A percentile compares a stretch with the other conserved stretches of the same genome.
Evolutionary conservation across 176 grass and related monocot genomes (phyloP).

Genomic region (Eleusine coracana): DNA sequence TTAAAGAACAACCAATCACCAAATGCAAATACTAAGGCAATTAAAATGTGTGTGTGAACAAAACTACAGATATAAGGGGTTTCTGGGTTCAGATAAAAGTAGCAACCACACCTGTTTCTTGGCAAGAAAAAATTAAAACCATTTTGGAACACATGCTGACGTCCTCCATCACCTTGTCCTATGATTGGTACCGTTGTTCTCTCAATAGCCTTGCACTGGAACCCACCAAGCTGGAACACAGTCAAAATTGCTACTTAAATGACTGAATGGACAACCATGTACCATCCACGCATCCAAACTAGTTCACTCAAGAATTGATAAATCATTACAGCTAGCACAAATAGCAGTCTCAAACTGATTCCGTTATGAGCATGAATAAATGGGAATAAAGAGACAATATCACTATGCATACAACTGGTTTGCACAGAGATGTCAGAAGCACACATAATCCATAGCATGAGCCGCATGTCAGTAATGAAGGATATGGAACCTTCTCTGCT

Average conservation of each 20-base stretch:
- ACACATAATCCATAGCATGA: constrained; percentile 1
- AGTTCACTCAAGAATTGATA: not conserved
- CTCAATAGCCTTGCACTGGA: constrained; percentile 41
- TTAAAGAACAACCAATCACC: not conserved
- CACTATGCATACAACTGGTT: constrained; percentile 1
- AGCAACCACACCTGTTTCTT: constrained; percentile 63
- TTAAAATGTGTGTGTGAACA: not conserved
- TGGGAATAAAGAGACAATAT: constrained; percentile 10
- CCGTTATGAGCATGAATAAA: constrained; percentile 1
- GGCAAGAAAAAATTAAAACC: constrained; percentile 65
- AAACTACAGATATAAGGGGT: not conserved
- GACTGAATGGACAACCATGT: constrained; percentile 2
- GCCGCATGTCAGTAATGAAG: not conserved
- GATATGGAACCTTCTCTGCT: not conserved
- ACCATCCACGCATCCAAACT: constrained; percentile 25
- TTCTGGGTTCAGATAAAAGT: constrained; percentile 11
- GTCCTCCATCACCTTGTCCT: constrained; percentile 40
- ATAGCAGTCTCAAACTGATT: not conserved
- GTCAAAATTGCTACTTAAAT: not conserved
- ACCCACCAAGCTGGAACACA: constrained; percentile 47
- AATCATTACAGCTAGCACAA: constrained; percentile 22
- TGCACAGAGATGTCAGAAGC: constrained; percentile 10
- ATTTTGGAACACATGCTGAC: constrained; percentile 42
- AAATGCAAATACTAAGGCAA: not conserved
- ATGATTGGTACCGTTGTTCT: constrained; percentile 35